These are phyloP conservation scores for Cystobasidium tubakii DNA, from an alignment of 768 basidiomycete genomes.

Conservation along the genomic window DNA sequence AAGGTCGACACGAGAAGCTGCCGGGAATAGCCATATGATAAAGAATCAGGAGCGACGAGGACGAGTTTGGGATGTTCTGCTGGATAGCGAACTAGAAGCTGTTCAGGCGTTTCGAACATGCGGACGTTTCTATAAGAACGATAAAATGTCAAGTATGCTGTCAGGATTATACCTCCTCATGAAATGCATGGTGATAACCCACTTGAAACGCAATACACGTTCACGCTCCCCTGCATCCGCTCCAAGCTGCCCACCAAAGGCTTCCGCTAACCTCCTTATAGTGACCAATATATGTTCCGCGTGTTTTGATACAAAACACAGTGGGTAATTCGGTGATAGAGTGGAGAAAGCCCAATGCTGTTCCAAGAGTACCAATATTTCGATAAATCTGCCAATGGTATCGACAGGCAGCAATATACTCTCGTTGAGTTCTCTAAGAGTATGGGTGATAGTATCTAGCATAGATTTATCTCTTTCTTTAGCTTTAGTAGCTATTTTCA, in stretches of 20 bases:
- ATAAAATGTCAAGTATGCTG: neutral
- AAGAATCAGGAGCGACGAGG: slow-evolving; percentile 81
- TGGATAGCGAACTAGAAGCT: slow-evolving; percentile 72
- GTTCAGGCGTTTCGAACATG: slow-evolving; percentile 76
- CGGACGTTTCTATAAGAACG: slow-evolving; percentile 66
- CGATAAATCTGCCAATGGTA: slow-evolving; percentile 86
- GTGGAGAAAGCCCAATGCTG: slow-evolving; percentile 82
- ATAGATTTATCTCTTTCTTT: slow-evolving; percentile 69
- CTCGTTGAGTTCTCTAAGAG: slow-evolving; percentile 65
- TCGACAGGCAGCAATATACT: slow-evolving; percentile 78
- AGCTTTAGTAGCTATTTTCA: slow-evolving; percentile 74
- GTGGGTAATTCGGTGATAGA: slow-evolving; percentile 54
- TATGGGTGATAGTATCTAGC: slow-evolving; percentile 61
- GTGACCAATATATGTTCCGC: slow-evolving; percentile 89
- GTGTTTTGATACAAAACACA: slow-evolving; percentile 86
- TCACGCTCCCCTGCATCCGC: slow-evolving; percentile 55
- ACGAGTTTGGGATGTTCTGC: slow-evolving; percentile 87
- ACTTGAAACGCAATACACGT: slow-evolving; percentile 79
- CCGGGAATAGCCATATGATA: slow-evolving; percentile 87
- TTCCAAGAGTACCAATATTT: slow-evolving; percentile 89
- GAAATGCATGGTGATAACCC: slow-evolving; percentile 43
- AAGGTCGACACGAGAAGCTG: slow-evolving; percentile 74
- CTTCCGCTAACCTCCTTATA: slow-evolving; percentile 95
- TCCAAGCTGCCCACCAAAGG: slow-evolving; percentile 88
- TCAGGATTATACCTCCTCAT: slow-evolving; percentile 1